These are phyloP conservation scores for Isoetes engelmannii DNA, from an alignment of 83 land plant genomes.

Conservation along the genomic window DNA sequence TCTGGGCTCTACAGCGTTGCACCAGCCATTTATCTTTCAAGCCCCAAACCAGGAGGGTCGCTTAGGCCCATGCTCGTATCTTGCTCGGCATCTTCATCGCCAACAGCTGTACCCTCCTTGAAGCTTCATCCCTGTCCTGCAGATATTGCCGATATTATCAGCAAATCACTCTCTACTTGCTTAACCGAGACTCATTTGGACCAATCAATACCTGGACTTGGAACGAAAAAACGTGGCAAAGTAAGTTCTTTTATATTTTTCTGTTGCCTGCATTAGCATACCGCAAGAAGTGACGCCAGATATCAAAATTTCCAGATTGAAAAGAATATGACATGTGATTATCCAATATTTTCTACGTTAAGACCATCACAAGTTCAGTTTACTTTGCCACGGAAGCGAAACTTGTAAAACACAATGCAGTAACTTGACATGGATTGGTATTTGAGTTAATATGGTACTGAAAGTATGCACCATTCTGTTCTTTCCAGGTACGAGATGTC, in stretches of 20 bases:
- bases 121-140: not conserved
- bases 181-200: constrained; percentile 64
- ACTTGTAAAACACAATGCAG: not conserved
- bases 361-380: not conserved
- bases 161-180: constrained; percentile 30
- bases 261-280: too few species aligned
- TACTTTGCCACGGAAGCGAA: not conserved
- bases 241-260: constrained; percentile 18
- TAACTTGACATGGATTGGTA: not conserved
- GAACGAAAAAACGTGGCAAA: constrained; percentile 66
- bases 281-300: not conserved
- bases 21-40: too few species aligned
- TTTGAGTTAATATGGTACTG: not conserved
- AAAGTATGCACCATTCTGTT: not conserved
- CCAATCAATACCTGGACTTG: constrained; percentile 48
- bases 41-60: too few species aligned
- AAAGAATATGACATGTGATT: not conserved
- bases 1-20: too few species aligned
- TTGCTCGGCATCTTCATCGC: too few species aligned
- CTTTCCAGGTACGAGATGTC: constrained; percentile 79
- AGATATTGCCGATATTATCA: not conserved
- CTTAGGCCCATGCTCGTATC: too few species aligned
- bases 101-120: not conserved
- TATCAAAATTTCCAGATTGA: too few species aligned
- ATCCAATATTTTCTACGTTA: not conserved